Evolutionary conservation across 2,329 filamentous ascomycete genomes (phyloP).

Genomic region (Xylariales sp.): DNA sequence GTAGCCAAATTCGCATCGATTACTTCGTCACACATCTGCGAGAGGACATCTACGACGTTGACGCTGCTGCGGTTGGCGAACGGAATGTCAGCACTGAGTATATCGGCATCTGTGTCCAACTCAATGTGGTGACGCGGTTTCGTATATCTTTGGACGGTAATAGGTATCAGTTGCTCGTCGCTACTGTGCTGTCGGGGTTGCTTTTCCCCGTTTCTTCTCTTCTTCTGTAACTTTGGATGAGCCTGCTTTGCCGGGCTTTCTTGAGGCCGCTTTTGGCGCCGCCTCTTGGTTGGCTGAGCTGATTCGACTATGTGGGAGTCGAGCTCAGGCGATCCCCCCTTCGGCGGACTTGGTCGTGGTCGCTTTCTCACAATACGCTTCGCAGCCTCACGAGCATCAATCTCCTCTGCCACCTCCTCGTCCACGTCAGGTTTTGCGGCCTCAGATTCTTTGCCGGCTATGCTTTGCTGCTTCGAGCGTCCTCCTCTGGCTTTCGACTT

Average conservation of each 20-base stretch:
- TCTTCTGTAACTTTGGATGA: slow-evolving; percentile 24
- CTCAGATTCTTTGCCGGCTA: too few relatives aligned
- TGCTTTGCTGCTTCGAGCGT: too few relatives aligned
- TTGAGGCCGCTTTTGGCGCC: slow-evolving; percentile 24
- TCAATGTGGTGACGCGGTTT: slow-evolving; percentile 34
- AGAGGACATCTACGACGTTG: slow-evolving; percentile 58
- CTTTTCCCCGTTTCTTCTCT: slow-evolving; percentile 15
- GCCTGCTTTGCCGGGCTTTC: slow-evolving; percentile 39
- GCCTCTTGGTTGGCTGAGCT: slow-evolving; percentile 27
- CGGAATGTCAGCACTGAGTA: slow-evolving; percentile 47
- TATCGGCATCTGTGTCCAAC: slow-evolving; percentile 33
- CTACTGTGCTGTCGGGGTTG: slow-evolving; percentile 15
- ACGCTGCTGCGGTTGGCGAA: slow-evolving; percentile 51
- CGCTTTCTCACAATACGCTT: slow-evolving; percentile 37
- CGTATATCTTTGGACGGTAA: slow-evolving; percentile 60
- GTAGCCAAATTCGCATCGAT: slow-evolving; percentile 45
- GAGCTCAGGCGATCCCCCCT: slow-evolving; percentile 35
- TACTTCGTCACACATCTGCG: slow-evolving; percentile 58
- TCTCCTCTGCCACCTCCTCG: slow-evolving; percentile 36
- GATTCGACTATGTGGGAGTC: slow-evolving; percentile 29
- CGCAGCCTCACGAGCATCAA: slow-evolving; percentile 39
- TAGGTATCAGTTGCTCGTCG: slow-evolving; percentile 37
- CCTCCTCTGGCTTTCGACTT: slow-evolving; percentile 7
- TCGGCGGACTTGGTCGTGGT: slow-evolving; percentile 29
- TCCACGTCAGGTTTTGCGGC: slow-evolving; percentile 15